Evolutionary conservation across 768 basidiomycete genomes (phyloP), one percentile per base, ranked within the genome.

Genomic region (Auricularia auricula-judae): DNA sequence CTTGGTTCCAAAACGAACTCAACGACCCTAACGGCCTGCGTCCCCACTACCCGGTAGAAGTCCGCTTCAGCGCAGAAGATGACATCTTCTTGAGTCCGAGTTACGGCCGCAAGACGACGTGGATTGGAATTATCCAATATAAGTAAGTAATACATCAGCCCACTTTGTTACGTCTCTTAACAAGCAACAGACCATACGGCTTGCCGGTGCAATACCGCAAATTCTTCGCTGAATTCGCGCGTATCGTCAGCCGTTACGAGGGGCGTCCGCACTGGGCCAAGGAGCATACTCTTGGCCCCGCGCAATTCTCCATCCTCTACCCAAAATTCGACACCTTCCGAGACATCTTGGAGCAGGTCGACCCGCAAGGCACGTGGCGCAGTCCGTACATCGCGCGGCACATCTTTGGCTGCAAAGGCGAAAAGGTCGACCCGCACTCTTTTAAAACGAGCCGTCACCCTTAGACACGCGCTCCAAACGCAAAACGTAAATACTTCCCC

Each of bases 221-320:
- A 64, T 78, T 92, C 62, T 96, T 98, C 74, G 76, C 79, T 58
- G 80, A 79, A 33, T 97, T 91, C 72, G 91, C 95, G 72, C 69
- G 73, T 14, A 87, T 94, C 69, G 72, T 95, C 65, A 73, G 77
- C 23, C 80, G 78, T 35, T 81, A 93, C 75, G 80, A 82, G 53
- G 96, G 93, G 4, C 81, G 91, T 59, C 94, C 96, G 8, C 96
- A 98, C 77, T 98, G 96, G 96, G 96, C 94, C 0, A 98, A 98
- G 75, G 82, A 91, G 23, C 96, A 98, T 72, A 76, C 77, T 29
- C 80, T 95, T 43, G 78, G 80, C 54, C 89, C 89, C 2, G 79
- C 80, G 56, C 74, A 78, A 36, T 81, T 97, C 63, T 82, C 83
- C 62, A 71, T 70, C 63, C 75, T 89, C 11, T 98, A 98, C 76